Base-by-base conservation (phyloP, 257 asterid genomes). In the Nicotiana obtusifolia region DNA sequence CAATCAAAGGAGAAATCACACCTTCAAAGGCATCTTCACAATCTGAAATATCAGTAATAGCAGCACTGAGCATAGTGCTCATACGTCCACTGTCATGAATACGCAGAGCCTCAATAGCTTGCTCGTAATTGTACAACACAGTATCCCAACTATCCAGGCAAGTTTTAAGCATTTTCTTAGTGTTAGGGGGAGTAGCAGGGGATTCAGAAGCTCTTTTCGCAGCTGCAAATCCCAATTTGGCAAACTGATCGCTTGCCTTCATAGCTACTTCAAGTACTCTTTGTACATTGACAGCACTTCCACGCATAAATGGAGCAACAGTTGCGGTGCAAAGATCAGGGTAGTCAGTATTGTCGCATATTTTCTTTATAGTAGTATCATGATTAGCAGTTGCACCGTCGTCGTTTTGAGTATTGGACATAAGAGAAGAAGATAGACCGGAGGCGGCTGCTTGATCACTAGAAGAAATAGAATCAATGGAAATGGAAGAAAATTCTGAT, bases 281-380 rank as follows among this genome's bases (percentile, higher is more conserved):
- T 1, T 35, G 16, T 30, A 67, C 52, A 2, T 78, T 69, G 2
- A 68, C 15, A 17, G 13, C 60, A 2, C 69, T 81, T 3, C 49
- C 76, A 0, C 59, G 61, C 28, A 22, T 14, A 26, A 64, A 15
- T 3, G 91, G 90, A 11, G 15, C 53, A 3, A 87, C 33, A 0
- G 86, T 83, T 77, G 82, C n/a, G 22, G 80, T 13, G 80, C 91
- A 89, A 41, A 89, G 83, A n/a, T 52, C 20, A 6, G 90, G 89
- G 49, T 77, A 35, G 26, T 89, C 90, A 0, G 90, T 89, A 20
- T 81, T 61, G 26, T 59, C 64, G 33, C 91, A 87, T 22, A 85
- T 86, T 53, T 84, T 81, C 52, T 80, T 60, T 11, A 86, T 49
- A 7, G 31, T 35, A 3, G 47, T 19, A 28, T 76, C 81, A 13